These are phyloP conservation scores for Skeletonema tropicum DNA, from an alignment of 108 stramenopile genomes.

Conservation along the genomic window DNA sequence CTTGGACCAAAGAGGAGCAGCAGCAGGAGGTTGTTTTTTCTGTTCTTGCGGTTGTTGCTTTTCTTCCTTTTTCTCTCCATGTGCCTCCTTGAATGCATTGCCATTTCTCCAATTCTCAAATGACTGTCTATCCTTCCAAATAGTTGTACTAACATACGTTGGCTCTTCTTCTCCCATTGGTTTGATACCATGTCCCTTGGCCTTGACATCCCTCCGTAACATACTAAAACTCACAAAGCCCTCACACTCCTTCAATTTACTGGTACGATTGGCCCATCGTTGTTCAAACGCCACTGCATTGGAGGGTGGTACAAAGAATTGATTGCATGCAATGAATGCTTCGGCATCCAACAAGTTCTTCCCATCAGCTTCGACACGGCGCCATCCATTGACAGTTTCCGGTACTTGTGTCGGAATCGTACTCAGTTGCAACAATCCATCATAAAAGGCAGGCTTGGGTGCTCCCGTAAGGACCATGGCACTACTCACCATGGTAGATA, in stretches of 20 bases:
- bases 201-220: slow-evolving; percentile 80
- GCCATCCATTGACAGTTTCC: slow-evolving; percentile 87
- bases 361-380: slow-evolving; percentile 80
- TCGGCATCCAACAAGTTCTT: slow-evolving; percentile 64
- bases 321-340: slow-evolving; percentile 85
- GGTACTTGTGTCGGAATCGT: slow-evolving; percentile 48
- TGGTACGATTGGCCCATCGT: slow-evolving; percentile 71
- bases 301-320: slow-evolving; percentile 75
- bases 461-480: slow-evolving; percentile 75
- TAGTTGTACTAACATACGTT: slow-evolving; percentile 67
- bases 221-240: slow-evolving; percentile 82
- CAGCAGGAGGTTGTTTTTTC: slow-evolving; percentile 33
- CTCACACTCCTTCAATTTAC: slow-evolving; percentile 67
- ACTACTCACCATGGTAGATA: slow-evolving; percentile 78
- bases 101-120: slow-evolving; percentile 76
- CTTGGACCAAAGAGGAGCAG: slow-evolving; percentile 65
- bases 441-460: slow-evolving; percentile 85
- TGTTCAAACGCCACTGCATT: slow-evolving; percentile 77
- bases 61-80: slow-evolving; percentile 44
- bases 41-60: slow-evolving; percentile 5
- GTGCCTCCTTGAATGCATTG: slow-evolving; percentile 65
- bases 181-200: slow-evolving; percentile 80
- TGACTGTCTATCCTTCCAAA: slow-evolving; percentile 76
- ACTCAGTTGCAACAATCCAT: slow-evolving; percentile 69
- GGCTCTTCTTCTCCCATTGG: slow-evolving; percentile 72